phyloP scores from a whole-genome alignment of 2,329 filamentous ascomycete genomes.

The Cadophora sp. region DNA sequence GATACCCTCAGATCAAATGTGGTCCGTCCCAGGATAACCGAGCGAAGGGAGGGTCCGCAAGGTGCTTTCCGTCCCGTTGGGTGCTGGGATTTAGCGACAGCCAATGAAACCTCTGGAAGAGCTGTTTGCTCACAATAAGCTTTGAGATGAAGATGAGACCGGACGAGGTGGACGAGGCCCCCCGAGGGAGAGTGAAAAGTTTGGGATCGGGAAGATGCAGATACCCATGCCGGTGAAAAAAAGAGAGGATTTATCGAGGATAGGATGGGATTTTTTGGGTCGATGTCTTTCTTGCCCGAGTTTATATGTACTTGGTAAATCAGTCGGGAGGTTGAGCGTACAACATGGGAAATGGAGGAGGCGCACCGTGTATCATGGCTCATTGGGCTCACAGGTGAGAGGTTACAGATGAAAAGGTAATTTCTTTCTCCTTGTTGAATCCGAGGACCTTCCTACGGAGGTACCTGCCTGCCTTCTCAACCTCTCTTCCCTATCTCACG shows the following conservation, averaged over 20 bases:
- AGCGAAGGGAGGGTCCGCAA: background rate
- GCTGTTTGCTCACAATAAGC: conserved; percentile 31
- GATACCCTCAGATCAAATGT: conserved; percentile 7
- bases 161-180: conserved; percentile 1
- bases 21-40: background rate
- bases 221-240: background rate
- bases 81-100: conserved; percentile 2
- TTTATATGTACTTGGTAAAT: background rate
- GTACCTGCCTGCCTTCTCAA: too few species aligned
- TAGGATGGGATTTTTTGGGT: background rate
- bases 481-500: too few species aligned
- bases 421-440: too few species aligned
- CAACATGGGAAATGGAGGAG: too few species aligned
- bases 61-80: conserved; percentile 29
- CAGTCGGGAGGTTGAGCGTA: too few species aligned
- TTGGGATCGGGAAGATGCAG: background rate
- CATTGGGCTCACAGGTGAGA: too few species aligned
- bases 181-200: too few species aligned
- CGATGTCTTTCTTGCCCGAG: background rate
- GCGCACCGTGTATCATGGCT: too few species aligned
- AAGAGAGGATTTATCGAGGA: background rate
- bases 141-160: conserved; percentile 20
- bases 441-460: too few species aligned
- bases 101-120: conserved; percentile 25
- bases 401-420: too few species aligned